phyloP scores from a whole-genome alignment of 78 protist genomes.

The Parvularia atlantis region DNA sequence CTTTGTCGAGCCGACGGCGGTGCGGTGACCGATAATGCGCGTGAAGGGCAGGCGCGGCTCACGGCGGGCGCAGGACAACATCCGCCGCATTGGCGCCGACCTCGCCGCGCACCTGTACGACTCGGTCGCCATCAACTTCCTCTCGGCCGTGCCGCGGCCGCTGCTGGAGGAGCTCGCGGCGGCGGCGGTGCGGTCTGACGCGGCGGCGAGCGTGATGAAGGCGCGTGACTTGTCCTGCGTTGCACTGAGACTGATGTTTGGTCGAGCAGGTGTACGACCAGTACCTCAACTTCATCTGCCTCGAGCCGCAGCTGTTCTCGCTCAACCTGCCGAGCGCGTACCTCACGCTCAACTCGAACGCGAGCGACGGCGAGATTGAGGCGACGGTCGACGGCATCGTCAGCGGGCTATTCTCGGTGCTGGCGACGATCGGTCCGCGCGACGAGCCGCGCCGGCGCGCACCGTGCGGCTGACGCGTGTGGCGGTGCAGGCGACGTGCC shows the following conservation, averaged over 20 bases:
- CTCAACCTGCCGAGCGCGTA: slow-evolving; percentile 27
- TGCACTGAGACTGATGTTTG: not conserved
- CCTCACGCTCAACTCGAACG: slow-evolving; percentile 31
- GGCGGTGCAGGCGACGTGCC: no score
- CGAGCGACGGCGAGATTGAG: slow-evolving; percentile 31
- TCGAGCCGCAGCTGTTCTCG: slow-evolving; percentile 64
- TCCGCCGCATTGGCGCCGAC: slow-evolving; percentile 35
- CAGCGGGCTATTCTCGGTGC: slow-evolving; percentile 54
- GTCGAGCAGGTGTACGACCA: slow-evolving; percentile 58
- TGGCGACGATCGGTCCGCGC: slow-evolving; percentile 60
- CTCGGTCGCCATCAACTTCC: slow-evolving; percentile 60
- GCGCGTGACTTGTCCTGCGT: not conserved
- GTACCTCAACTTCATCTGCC: slow-evolving; percentile 58
- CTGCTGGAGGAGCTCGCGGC: slow-evolving; percentile 67
- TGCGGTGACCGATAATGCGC: no score
- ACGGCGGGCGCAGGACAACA: slow-evolving; percentile 55
- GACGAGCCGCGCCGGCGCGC: no score
- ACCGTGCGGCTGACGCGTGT: no score
- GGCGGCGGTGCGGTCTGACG: slow-evolving; percentile 39
- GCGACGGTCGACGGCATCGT: slow-evolving; percentile 37
- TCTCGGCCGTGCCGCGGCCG: slow-evolving; percentile 43
- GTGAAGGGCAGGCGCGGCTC: no score
- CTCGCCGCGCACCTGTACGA: slow-evolving; percentile 57
- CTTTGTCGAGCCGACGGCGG: slow-evolving; percentile 78
- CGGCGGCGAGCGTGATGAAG: slow-evolving; percentile 26